phyloP scores from a whole-genome alignment of 306 rosid genomes.

The Quercus glauca region DNA sequence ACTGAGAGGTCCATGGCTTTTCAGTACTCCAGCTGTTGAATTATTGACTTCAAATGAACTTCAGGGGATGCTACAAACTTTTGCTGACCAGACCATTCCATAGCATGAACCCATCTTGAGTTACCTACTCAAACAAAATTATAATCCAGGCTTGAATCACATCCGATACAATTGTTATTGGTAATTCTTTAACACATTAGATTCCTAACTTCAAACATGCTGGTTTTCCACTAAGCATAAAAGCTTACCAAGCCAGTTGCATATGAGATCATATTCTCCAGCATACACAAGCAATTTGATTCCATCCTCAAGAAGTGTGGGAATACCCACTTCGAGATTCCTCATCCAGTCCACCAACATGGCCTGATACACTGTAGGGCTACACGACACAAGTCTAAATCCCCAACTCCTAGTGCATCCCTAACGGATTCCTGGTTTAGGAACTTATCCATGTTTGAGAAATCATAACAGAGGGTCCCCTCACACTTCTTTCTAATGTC shows the following conservation, averaged over 20 bases:
- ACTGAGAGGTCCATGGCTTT: slow-evolving; percentile 77
- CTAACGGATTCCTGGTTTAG: slow-evolving; percentile 68
- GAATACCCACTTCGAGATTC: slow-evolving; percentile 92
- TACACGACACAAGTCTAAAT: slow-evolving; percentile 84
- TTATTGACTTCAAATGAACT: slow-evolving; percentile 65
- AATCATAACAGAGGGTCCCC: slow-evolving; percentile 91
- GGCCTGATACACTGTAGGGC: slow-evolving; percentile 80
- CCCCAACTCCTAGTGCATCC: slow-evolving; percentile 83
- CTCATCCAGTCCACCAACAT: slow-evolving; percentile 99
- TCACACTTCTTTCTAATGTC: slow-evolving; percentile 88
- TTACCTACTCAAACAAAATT: slow-evolving; percentile 60
- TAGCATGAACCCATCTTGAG: slow-evolving; percentile 96
- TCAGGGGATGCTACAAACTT: slow-evolving; percentile 66
- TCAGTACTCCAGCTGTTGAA: slow-evolving; percentile 79
- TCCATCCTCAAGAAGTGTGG: slow-evolving; percentile 94
- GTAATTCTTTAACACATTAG: neutral
- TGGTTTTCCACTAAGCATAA: neutral
- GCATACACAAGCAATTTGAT: slow-evolving; percentile 81
- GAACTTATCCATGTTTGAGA: slow-evolving; percentile 90
- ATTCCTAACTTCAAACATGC: neutral
- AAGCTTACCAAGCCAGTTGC: slow-evolving; percentile 95
- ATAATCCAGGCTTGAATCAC: slow-evolving; percentile 8
- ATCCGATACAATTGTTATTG: neutral
- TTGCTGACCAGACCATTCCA: slow-evolving; percentile 95
- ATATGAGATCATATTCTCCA: slow-evolving; percentile 94